Evolutionary conservation across 169 alveolate genomes (phyloP).

Genomic region (Cryptosporidium muris): DNA sequence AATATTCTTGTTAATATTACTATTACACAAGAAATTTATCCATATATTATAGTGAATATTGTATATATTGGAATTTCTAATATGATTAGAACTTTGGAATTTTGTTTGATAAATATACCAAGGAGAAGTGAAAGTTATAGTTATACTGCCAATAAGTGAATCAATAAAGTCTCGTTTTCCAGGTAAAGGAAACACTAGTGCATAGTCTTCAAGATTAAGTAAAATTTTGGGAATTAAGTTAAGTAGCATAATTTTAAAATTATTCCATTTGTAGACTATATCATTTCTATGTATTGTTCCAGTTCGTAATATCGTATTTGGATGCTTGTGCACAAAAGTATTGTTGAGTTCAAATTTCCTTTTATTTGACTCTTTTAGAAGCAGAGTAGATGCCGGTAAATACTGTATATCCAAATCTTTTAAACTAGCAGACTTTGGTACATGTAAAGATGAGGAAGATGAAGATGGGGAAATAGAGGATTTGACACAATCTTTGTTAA

Average conservation of each 20-base stretch:
- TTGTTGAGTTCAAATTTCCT: too few relatives aligned
- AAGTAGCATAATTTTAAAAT: neutral
- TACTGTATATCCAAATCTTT: too few relatives aligned
- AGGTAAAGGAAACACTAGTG: conserved; percentile 27
- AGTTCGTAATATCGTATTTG: too few relatives aligned
- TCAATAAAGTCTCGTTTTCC: conserved; percentile 2
- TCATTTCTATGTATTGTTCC: too few relatives aligned
- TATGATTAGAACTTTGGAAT: neutral
- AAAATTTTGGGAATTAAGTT: conserved; percentile 25
- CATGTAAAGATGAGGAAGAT: too few relatives aligned
- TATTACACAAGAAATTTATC: conserved; percentile 30
- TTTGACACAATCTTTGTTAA: too few relatives aligned
- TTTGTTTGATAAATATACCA: conserved; percentile 42
- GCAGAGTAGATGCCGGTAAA: too few relatives aligned
- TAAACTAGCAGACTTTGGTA: too few relatives aligned
- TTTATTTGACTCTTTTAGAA: too few relatives aligned
- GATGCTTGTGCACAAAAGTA: too few relatives aligned
- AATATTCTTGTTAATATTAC: neutral
- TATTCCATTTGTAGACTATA: too few relatives aligned
- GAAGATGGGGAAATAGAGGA: too few relatives aligned
- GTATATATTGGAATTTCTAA: neutral
- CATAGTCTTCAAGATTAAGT: conserved; percentile 29
- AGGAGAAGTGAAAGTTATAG: conserved; percentile 46
- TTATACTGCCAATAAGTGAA: conserved; percentile 11
- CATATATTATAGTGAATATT: conserved; percentile 9